These are phyloP conservation scores for Fulvia fulva DNA, from an alignment of 2,329 filamentous ascomycete genomes.

Conservation along the genomic window DNA sequence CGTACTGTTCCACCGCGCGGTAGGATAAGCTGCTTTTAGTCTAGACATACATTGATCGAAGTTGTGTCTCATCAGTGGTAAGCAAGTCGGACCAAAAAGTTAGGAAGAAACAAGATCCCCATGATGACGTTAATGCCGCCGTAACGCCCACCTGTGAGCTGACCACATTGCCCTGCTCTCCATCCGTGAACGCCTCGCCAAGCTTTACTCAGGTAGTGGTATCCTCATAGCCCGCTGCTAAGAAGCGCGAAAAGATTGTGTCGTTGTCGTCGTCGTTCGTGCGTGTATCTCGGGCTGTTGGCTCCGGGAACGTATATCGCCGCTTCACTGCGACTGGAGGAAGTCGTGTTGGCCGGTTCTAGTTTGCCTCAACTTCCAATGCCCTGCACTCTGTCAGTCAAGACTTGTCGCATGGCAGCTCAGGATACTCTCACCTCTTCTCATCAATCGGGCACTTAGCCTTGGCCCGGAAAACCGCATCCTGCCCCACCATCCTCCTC, in stretches of 20 bases:
- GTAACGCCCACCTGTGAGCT: neutral
- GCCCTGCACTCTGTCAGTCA: neutral
- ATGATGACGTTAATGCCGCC: neutral
- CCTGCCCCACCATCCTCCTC: conserved; percentile 81
- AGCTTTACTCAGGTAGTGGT: neutral
- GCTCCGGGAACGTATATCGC: neutral
- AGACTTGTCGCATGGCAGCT: neutral
- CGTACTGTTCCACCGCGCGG: neutral
- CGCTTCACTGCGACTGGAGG: neutral
- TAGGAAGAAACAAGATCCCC: neutral
- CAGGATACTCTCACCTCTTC: conserved; percentile 9
- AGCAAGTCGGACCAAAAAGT: neutral
- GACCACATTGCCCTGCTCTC: neutral
- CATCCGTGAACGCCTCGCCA: neutral
- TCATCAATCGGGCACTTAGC: conserved; percentile 20
- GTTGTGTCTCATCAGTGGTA: neutral
- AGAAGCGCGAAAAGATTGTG: conserved; percentile 1
- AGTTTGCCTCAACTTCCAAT: conserved; percentile 3
- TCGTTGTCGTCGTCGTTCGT: neutral
- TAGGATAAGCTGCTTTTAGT: conserved; percentile 2
- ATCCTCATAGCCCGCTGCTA: conserved; percentile 2
- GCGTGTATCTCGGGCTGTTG: neutral
- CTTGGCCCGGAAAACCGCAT: conserved; percentile 65
- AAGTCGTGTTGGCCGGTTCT: conserved; percentile 3
- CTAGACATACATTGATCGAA: neutral